Evolutionary conservation across 257 asterid species (phyloP), one percentile per base, ranked within the genome.

Genomic region (Primulina tabacum): DNA sequence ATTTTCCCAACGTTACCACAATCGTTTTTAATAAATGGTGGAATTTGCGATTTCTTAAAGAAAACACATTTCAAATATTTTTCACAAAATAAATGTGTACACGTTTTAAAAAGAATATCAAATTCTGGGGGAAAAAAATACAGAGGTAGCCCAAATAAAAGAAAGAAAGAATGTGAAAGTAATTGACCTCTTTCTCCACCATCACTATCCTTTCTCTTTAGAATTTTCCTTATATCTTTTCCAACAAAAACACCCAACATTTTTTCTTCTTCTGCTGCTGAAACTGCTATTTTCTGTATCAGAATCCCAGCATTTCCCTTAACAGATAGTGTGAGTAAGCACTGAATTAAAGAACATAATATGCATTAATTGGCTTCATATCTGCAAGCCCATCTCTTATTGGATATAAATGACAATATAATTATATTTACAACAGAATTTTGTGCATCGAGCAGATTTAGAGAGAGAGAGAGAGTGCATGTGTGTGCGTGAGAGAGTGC

Each of bases 171-270:
- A 11, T 33, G 30, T 21, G 55, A 65, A 35, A 47, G 26, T 8
- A 47, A 71, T 18, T 33, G 38, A 93, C 99, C 99, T 82, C 72
- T 89, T 74, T 90, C 97, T 3, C 96, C 96, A 60, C 92, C 99
- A 80, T 93, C 97, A 76, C 99, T 93, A 62, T 93, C 99, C 84
- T 93, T 93, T 69, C 96, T 89, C 83, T 93, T 93, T 80, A 93
- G 99, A 60, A 87, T 71, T 77, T 90, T 90, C 50, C 90, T 83
- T 77, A 90, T 88, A 85, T 89, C 86, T 80, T 90, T 93, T 62
- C 86, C 82, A 70, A 75, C 74, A 32, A 90, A 78, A 82, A 90
- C 89, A 3, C 81, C 77, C 78, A 86, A 75, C 98, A 90, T 90
- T 65, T 76, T 63, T 5, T 32, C 69, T 62, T 43, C 56, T 52